Percentiles rank a stretch among this genome's conserved stretches.
These are phyloP conservation scores for Vicia sativa DNA, from an alignment of 306 rosid species.

Conservation along the genomic window DNA sequence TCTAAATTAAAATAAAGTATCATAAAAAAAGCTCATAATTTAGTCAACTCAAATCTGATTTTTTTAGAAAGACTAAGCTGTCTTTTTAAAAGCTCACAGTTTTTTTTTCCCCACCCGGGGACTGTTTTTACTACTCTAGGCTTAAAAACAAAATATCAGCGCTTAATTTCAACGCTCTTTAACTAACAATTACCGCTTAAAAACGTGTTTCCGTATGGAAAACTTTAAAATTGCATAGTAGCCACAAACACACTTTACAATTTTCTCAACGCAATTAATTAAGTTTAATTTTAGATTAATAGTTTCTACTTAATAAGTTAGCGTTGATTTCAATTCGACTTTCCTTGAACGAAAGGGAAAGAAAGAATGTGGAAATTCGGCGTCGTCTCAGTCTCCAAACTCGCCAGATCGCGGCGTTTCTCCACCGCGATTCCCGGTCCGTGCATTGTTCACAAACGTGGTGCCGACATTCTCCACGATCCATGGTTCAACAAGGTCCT, in stretches of 20 bases:
- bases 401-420: constrained; percentile 66
- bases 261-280: background rate
- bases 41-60: no score
- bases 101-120: no score
- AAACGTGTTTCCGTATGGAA: background rate
- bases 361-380: constrained; percentile 77
- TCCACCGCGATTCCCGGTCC: constrained; percentile 92
- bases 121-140: no score
- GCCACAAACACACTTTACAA: background rate
- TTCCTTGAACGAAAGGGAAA: background rate
- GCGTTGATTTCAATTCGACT: background rate
- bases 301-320: background rate
- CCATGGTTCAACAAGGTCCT: constrained; percentile 98
- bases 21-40: no score
- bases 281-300: background rate
- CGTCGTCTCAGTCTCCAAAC: constrained; percentile 54
- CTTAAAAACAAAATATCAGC: no score
- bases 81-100: no score
- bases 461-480: constrained; percentile 98
- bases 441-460: constrained; percentile 94
- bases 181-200: background rate
- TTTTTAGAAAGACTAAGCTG: no score
- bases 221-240: background rate
- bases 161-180: background rate
- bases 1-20: no score